Evolutionary conservation across 257 asterid genomes (phyloP), one percentile per base, ranked within the genome.

Genomic region (Solanum chmielewskii): DNA sequence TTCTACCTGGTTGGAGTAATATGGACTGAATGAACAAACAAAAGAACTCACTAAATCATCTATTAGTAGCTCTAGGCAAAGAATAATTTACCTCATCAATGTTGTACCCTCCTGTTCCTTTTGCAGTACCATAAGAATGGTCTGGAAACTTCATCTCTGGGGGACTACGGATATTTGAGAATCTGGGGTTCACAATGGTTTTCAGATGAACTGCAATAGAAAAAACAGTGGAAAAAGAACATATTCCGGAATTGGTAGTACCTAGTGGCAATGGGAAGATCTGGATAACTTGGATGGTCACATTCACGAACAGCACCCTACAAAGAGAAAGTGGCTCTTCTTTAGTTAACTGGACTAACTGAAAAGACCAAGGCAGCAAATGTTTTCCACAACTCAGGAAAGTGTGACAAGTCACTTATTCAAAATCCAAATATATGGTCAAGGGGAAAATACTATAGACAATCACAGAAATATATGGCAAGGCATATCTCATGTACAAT

Each of bases 241-340:
- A 8, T 37, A 21, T 56, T 59, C 23, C 83, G 82, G 75, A 82
- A 75, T 47, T 42, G n/a, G 78, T 83, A 87, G 89, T 95, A 94
- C 98, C 98, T 89, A 78, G 92, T 78, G 69, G 90, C 86, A 76
- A 83, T 91, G 86, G 95, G 90, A 90, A 91, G 95, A 87, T 52
- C 92, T 41, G 88, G 91, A 91, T 89, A 93, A 70, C 93, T 87
- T 78, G 94, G 93, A 89, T 90, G 89, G 69, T 92, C 94, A 86
- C 88, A 93, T 83, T 92, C 98, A 88, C 88, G 91, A 85, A 87
- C 85, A 90, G 90, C 91, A 84, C 88, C 97, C 98, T 95, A 91
- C 85, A 88, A 69, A 89, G 86, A 80, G 90, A 27, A 84, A 11
- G 29, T 62, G 25, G 16, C 80, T 29, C 37, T 18, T 41, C 73